Evolutionary conservation across 345 rosid species (phyloP), one percentile per base, ranked within the genome.

Genomic region (Euclidium syriacum): DNA sequence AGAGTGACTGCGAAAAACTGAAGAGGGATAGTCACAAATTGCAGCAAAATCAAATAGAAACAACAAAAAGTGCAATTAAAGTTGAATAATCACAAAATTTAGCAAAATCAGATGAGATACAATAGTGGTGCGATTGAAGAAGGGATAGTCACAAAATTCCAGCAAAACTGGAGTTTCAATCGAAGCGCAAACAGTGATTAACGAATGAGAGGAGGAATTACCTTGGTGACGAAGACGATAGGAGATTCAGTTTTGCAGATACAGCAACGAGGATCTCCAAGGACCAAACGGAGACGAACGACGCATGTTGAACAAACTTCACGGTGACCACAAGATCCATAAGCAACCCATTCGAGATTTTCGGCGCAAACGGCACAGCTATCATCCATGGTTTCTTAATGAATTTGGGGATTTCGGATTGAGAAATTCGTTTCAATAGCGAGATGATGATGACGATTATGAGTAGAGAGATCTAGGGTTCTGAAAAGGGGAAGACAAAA

Each of bases 281-380:
- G 82, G 67, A 86, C 80, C 74, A 86, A 88, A n/a, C 98, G 95
- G 70, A 91, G 90, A 33, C 95, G 95, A 55, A 81, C 82, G 16
- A 91, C 85, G 73, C 96, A 91, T 36, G 90, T 88, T 10, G 94
- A 80, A 82, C 96, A 91, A 29, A 88, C 96, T 6, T 91, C 98
- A 4, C 88, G 86, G 75, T 92, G 98, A n/a, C 96, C 95, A 58
- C 97, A 89, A 4, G 89, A 65, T 2, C 95, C 97, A 34, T 92
- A 92, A 10, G 94, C 94, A 63, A 85, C 96, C 98, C 98, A 92
- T 63, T 92, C 91, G 49, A 92, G 75, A 19, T 79, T 65, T 18
- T 92, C 98, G 9, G 97, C 98, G 65, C 98, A 92, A 22, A 92
- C 97, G 25, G 89, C 95, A 59, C 97, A 92, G 36, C 86, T 83